Evolutionary conservation across 2,329 filamentous ascomycete species (phyloP), one percentile per base, ranked within the genome.

Genomic region (Periconia sp.): DNA sequence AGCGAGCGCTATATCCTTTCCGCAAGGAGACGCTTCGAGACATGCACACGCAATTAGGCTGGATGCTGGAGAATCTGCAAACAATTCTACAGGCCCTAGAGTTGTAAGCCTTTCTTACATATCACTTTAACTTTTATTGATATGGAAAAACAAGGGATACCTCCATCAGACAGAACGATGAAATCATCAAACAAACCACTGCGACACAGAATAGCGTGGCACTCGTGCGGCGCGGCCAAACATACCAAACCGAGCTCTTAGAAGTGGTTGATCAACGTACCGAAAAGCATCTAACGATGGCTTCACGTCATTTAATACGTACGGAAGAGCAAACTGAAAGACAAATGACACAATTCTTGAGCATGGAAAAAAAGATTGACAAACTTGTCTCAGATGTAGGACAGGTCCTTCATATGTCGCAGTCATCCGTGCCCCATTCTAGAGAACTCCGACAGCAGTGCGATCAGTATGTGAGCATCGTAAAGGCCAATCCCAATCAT

Each of bases 1-100:
- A 31, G 2, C 45, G 42, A 35, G 5, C 49, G 7, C 23, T 49
- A n/a, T 57, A 35, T n/a, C 52, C 55, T 3, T 54, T 57, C 31
- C 20, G 41, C 13, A 57, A 54, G 18, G 35, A 33, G 8, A 49
- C 46, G 1, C 37, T 54, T 35, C 45, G 49, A 17, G 52, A 47
- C 43, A 14, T 54, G 11, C 33, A 49, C 5, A 48, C 41, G 17
- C 35, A 37, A 5, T 20, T 57, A 19, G 51, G 54, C 19, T n/a
- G 52, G 17, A 18, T 54, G 18, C 40, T 49, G 30, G 30, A 30
- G 30, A 49, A 49, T 43, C 33, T 57, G 11, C n/a, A 54, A 11
- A 42, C 37, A 5, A n/a, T 50, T 17, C 1, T 57, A 9, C 45
- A 47, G 11, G 48, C 45, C 5, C 45, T 57, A 3, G 14, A 42